These are phyloP conservation scores for Pseudomicrostroma phylloplanum DNA, from an alignment of 1,284 basidiomycete species.

Conservation along the genomic window DNA sequence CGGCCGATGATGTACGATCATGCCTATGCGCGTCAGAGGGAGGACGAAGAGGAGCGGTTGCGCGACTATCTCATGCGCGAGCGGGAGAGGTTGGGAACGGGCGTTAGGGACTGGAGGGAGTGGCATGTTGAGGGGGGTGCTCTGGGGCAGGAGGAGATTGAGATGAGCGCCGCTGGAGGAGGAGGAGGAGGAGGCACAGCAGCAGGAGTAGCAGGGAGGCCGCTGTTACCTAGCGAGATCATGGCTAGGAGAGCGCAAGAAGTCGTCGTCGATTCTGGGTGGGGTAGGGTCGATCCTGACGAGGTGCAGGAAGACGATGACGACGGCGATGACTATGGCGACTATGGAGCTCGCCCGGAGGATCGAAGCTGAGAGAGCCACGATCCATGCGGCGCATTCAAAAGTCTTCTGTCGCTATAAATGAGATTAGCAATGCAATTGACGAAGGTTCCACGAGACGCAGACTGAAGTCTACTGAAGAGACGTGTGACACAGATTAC, in stretches of 20 bases:
- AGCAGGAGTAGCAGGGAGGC: not conserved
- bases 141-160: not conserved
- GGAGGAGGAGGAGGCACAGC: not conserved
- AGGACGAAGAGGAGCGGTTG: conserved; percentile 12
- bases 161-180: not conserved
- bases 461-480: too few species aligned
- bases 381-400: too few species aligned
- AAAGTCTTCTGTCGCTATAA: too few species aligned
- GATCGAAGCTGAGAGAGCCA: too few species aligned
- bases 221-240: conserved; percentile 10
- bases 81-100: conserved; percentile 8
- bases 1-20: conserved; percentile 17
- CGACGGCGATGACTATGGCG: not conserved
- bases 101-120: conserved; percentile 5
- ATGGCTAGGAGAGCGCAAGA: conserved; percentile 8
- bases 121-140: not conserved
- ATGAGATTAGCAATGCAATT: too few species aligned
- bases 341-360: too few species aligned
- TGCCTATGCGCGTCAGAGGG: conserved; percentile 8
- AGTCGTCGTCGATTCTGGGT: not conserved
- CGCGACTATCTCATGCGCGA: conserved; percentile 6
- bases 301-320: not conserved
- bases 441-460: too few species aligned
- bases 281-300: not conserved
- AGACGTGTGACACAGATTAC: too few species aligned